phyloP scores from a whole-genome alignment of 441 rosid species.

The Euphorbia schlechtendalii region DNA sequence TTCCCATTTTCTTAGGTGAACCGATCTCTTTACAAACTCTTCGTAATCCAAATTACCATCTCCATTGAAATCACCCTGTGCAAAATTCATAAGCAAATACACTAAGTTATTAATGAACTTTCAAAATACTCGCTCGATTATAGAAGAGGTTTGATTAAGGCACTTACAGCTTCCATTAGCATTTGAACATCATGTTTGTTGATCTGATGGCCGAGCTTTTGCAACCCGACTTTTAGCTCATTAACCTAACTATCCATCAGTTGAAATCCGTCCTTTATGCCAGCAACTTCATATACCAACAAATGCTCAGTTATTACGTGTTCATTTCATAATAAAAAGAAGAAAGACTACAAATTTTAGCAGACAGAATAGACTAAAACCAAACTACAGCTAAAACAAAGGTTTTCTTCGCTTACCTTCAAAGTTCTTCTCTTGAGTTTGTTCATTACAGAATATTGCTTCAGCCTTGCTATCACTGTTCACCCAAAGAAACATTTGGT shows the following conservation, averaged over 20 bases:
- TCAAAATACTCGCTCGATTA: no score
- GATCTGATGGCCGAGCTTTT: slow-evolving; percentile 71
- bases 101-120: no score
- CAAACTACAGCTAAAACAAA: neutral
- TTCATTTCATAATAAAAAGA: slow-evolving; percentile 8
- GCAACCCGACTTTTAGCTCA: slow-evolving; percentile 70
- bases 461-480: slow-evolving; percentile 87
- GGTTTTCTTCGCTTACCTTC: slow-evolving; percentile 38
- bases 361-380: neutral
- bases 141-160: no score
- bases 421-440: slow-evolving; percentile 95
- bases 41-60: slow-evolving; percentile 72
- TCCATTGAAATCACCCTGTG: slow-evolving; percentile 80
- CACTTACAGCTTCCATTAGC: slow-evolving; percentile 86
- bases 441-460: slow-evolving; percentile 87
- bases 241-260: slow-evolving; percentile 87
- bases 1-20: slow-evolving; percentile 78
- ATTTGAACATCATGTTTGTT: slow-evolving; percentile 72
- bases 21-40: slow-evolving; percentile 81
- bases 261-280: slow-evolving; percentile 80
- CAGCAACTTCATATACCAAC: slow-evolving; percentile 86
- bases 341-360: no score
- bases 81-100: no score
- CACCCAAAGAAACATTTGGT: slow-evolving; percentile 82
- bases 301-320: slow-evolving; percentile 92